Conservation (phyloP, 345 rosid genomes). For the Cochlearia excelsa region DNA sequence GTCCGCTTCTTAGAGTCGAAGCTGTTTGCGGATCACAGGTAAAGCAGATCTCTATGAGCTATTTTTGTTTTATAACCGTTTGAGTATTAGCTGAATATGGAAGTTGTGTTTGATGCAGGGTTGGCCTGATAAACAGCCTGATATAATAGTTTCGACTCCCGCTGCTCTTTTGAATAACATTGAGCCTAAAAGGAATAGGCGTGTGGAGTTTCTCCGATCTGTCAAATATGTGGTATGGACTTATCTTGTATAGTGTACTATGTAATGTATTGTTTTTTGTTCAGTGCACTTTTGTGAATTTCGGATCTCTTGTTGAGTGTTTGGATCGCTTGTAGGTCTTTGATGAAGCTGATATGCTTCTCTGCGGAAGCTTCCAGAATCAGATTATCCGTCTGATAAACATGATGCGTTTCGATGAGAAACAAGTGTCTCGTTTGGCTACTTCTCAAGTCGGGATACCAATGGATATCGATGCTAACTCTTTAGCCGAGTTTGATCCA, state of each 20-base stretch:
- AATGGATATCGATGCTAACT: slow-evolving; percentile 32
- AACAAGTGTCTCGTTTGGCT: slow-evolving; percentile 52
- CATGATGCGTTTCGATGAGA: slow-evolving; percentile 85
- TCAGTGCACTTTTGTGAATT: slow-evolving; percentile 2
- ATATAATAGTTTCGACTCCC: slow-evolving; percentile 81
- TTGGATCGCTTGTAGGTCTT: slow-evolving; percentile 58
- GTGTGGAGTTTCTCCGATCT: slow-evolving; percentile 54
- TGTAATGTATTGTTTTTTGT: slow-evolving; percentile 35
- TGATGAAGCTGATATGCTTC: slow-evolving; percentile 99
- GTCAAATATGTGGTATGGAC: slow-evolving; percentile 73
- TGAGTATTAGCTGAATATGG: slow-evolving; percentile 18
- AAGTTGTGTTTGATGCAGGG: slow-evolving; percentile 54
- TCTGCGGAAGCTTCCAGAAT: slow-evolving; percentile 84
- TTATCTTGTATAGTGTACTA: slow-evolving; percentile 22
- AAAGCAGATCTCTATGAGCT: not conserved
- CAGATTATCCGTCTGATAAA: slow-evolving; percentile 75
- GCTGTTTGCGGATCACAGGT: slow-evolving; percentile 85
- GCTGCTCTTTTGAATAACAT: slow-evolving; percentile 82
- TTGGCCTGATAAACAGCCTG: slow-evolving; percentile 74
- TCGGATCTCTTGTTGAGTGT: not conserved
- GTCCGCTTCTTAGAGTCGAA: slow-evolving; percentile 59
- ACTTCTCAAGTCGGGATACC: slow-evolving; percentile 35
- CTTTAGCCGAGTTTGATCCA: slow-evolving; percentile 27
- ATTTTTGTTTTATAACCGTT: not conserved
- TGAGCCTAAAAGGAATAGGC: slow-evolving; percentile 52